Conservation (phyloP, 2,329 filamentous ascomycete genomes). For the Ceratocystis diversiconidia region DNA sequence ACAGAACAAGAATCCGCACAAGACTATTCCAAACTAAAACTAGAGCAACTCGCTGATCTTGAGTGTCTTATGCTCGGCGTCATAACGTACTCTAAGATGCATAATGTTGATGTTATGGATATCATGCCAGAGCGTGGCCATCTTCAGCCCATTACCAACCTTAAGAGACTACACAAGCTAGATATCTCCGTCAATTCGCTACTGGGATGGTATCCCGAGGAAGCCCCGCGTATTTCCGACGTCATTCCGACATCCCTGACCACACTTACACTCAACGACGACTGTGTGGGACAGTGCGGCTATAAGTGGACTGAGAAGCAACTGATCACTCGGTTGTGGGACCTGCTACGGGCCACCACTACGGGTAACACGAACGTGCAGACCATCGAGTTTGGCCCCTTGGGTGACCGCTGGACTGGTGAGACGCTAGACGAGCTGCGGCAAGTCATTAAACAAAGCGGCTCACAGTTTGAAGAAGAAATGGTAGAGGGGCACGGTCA, state of each 20-base stretch:
- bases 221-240: slow-evolving; percentile 14
- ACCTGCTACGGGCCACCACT: slow-evolving; percentile 13
- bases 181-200: slow-evolving; percentile 11
- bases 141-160: slow-evolving; percentile 13
- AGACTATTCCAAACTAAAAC: slow-evolving; percentile 13
- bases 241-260: slow-evolving; percentile 15
- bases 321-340: slow-evolving; percentile 8
- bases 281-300: slow-evolving; percentile 9
- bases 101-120: neutral
- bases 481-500: slow-evolving; percentile 12
- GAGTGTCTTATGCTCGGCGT: slow-evolving; percentile 14
- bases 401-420: slow-evolving; percentile 14
- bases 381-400: slow-evolving; percentile 14
- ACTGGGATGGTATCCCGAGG: slow-evolving; percentile 15
- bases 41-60: slow-evolving; percentile 14
- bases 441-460: slow-evolving; percentile 5
- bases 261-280: slow-evolving; percentile 14
- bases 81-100: slow-evolving; percentile 4
- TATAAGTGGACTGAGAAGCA: slow-evolving; percentile 14
- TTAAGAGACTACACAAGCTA: slow-evolving; percentile 15
- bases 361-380: slow-evolving; percentile 12
- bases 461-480: slow-evolving; percentile 12
- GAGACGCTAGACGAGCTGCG: slow-evolving; percentile 12
- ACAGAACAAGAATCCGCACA: slow-evolving; percentile 7
- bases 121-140: slow-evolving; percentile 5